Evolutionary conservation across 2,329 filamentous ascomycete genomes (phyloP).

Genomic region (Grosmannia huntii): DNA sequence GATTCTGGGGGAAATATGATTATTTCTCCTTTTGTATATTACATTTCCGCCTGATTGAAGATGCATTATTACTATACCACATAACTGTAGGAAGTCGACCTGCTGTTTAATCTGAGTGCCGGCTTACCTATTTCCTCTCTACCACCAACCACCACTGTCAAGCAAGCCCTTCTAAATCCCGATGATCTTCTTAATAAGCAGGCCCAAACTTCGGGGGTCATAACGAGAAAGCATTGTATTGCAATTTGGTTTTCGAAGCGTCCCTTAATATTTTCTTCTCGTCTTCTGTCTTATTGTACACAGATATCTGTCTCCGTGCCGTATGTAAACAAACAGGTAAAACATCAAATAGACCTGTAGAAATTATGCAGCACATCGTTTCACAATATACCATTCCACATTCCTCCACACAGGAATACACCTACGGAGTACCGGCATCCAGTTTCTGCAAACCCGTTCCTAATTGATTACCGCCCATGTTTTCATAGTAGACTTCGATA

Average conservation of each 20-base stretch:
- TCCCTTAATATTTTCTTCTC: constrained; percentile 55
- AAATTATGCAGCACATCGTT: no score
- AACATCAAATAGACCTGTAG: not conserved
- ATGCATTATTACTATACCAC: not conserved
- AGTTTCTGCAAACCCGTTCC: constrained; percentile 30
- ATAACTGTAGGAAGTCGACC: not conserved
- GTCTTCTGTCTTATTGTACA: constrained; percentile 50
- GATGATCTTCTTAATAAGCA: constrained; percentile 56
- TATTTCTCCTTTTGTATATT: no score
- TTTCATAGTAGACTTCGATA: constrained; percentile 54
- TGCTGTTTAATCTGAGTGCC: constrained; percentile 42
- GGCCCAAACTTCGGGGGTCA: constrained; percentile 49
- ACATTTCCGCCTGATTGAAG: no score
- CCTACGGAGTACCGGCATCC: constrained; percentile 52
- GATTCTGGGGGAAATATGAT: no score
- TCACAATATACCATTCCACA: constrained; percentile 42
- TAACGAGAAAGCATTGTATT: constrained; percentile 66
- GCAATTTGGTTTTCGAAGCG: constrained; percentile 53
- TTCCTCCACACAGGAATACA: constrained; percentile 51
- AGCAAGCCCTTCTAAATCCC: constrained; percentile 66
- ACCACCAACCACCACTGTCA: constrained; percentile 60
- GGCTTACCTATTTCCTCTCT: constrained; percentile 80
- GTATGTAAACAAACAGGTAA: not conserved
- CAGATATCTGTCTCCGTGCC: constrained; percentile 40
- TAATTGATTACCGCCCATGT: constrained; percentile 39